Evolutionary conservation across 345 rosid species (phyloP).

Genomic region (Bruguiera gymnorhiza): DNA sequence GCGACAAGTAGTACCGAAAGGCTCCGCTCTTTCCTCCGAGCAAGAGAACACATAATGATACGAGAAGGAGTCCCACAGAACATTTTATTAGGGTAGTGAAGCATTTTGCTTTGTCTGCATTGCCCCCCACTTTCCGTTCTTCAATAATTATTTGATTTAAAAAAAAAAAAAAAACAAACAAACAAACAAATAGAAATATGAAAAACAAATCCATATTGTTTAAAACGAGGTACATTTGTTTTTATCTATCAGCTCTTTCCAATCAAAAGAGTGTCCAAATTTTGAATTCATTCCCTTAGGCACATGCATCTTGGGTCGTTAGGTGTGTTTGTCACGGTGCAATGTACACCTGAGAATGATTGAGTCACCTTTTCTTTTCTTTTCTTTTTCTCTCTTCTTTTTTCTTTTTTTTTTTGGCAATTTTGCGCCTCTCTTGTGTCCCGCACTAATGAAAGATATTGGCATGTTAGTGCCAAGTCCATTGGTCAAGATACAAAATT

Average conservation of each 20-base stretch:
- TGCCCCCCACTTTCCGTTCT: background rate
- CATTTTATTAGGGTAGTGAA: background rate
- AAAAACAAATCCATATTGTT: too few species aligned
- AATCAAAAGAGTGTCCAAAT: too few species aligned
- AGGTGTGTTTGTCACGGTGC: background rate
- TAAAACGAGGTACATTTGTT: too few species aligned
- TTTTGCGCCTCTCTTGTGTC: conserved; percentile 19
- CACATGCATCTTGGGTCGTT: background rate
- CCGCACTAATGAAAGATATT: conserved; percentile 23
- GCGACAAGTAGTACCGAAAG: conserved; percentile 39
- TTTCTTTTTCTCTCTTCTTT: background rate
- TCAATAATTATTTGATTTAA: too few species aligned
- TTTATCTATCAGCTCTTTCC: background rate
- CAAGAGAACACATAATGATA: background rate
- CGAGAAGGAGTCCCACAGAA: conserved; percentile 8
- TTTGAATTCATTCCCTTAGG: too few species aligned
- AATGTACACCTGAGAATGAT: conserved; percentile 19
- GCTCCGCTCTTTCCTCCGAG: conserved; percentile 29
- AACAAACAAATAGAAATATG: too few species aligned
- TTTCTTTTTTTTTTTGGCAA: too few species aligned
- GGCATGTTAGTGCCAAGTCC: conserved; percentile 13
- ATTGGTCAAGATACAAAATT: conserved; percentile 1
- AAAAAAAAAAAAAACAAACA: too few species aligned
- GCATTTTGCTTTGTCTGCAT: background rate
- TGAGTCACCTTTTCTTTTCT: background rate